Conservation (phyloP, 805 yeast genomes). For the Brettanomyces sp. region DNA sequence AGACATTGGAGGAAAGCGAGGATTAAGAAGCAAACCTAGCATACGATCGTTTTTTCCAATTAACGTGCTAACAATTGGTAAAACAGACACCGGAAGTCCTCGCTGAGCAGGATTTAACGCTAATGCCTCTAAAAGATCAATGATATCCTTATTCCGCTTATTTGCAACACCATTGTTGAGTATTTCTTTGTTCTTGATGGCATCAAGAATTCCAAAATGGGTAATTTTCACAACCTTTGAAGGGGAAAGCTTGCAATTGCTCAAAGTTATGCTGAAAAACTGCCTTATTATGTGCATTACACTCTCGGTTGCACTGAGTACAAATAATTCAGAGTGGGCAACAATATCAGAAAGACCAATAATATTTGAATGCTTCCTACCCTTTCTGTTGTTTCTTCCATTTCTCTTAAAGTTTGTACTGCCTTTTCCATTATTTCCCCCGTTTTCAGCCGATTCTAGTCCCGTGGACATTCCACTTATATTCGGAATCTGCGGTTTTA, state of each 20-base stretch:
- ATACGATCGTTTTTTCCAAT: constrained; percentile 39
- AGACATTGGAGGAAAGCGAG: constrained; percentile 55
- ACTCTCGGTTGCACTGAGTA: constrained; percentile 27
- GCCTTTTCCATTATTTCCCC: background rate
- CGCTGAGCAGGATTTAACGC: constrained; percentile 58
- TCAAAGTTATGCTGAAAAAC: constrained; percentile 42
- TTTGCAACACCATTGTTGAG: constrained; percentile 20
- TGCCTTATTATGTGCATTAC: constrained; percentile 28
- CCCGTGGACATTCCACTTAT: constrained; percentile 4
- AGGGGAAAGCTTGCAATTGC: constrained; percentile 45
- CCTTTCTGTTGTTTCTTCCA: constrained; percentile 10
- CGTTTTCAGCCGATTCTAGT: constrained; percentile 1
- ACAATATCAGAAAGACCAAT: constrained; percentile 59
- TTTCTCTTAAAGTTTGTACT: background rate
- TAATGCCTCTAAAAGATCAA: constrained; percentile 45
- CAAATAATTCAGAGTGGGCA: constrained; percentile 54
- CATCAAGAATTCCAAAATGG: constrained; percentile 31
- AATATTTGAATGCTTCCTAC: constrained; percentile 29
- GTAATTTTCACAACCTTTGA: constrained; percentile 55
- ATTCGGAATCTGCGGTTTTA: constrained; percentile 28
- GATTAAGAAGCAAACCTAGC: constrained; percentile 57
- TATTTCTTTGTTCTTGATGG: constrained; percentile 23
- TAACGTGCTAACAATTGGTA: constrained; percentile 59
- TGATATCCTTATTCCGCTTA: constrained; percentile 23
- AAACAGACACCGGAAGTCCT: constrained; percentile 45